Evolutionary conservation across 768 basidiomycete species (phyloP).

Genomic region (Boletus insuetus): DNA sequence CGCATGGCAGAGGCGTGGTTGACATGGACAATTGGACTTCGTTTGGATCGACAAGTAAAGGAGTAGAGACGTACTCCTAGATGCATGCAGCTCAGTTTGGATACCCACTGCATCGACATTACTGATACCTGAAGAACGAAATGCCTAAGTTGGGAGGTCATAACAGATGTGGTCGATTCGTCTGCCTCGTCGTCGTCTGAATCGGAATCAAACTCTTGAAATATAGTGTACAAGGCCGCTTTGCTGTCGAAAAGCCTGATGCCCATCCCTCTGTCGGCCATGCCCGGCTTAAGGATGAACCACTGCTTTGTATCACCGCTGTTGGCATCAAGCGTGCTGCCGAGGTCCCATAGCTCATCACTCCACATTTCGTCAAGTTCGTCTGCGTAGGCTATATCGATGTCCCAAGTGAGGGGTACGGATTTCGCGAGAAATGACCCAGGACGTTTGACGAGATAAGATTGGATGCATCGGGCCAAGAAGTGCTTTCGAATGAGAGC

Average conservation of each 20-base stretch:
- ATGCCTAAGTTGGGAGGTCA: slow-evolving; percentile 86
- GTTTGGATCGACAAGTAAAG: slow-evolving; percentile 73
- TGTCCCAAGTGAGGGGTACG: slow-evolving; percentile 74
- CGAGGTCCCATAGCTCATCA: slow-evolving; percentile 92
- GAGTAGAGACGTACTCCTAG: slow-evolving; percentile 83
- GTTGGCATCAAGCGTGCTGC: slow-evolving; percentile 50
- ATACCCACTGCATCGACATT: slow-evolving; percentile 3
- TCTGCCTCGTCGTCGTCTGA: slow-evolving; percentile 50
- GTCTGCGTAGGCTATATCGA: slow-evolving; percentile 87
- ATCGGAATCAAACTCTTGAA: slow-evolving; percentile 73
- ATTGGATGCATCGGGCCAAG: slow-evolving; percentile 69
- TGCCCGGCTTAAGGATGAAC: slow-evolving; percentile 98
- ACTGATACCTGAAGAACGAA: slow-evolving; percentile 86
- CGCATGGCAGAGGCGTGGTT: slow-evolving; percentile 7
- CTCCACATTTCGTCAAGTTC: slow-evolving; percentile 92
- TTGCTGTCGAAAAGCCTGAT: slow-evolving; percentile 86
- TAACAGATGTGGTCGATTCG: slow-evolving; percentile 51
- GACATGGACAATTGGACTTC: slow-evolving; percentile 34
- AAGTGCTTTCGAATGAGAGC: slow-evolving; percentile 94
- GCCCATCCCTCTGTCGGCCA: slow-evolving; percentile 96
- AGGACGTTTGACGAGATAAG: slow-evolving; percentile 70
- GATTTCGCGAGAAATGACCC: slow-evolving; percentile 51
- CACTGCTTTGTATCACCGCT: slow-evolving; percentile 41
- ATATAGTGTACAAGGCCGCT: slow-evolving; percentile 67
- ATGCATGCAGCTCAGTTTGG: slow-evolving; percentile 1